Conservation (phyloP, 495 filamentous ascomycete genomes). For the Tuber umbilicatum region DNA sequence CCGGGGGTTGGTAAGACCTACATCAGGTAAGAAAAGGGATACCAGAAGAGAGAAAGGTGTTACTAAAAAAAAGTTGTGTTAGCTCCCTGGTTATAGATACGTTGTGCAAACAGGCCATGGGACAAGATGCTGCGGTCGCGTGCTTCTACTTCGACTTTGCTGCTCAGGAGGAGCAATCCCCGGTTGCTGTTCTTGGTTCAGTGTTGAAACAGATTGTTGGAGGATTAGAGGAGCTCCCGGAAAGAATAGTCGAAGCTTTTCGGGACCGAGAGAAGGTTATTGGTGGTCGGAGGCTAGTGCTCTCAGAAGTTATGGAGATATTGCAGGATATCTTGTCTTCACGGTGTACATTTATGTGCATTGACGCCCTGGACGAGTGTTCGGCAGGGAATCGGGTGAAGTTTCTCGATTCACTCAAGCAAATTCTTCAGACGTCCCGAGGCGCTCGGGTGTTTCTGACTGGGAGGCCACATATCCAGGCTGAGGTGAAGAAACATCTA, state of each 20-base stretch:
- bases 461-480: background rate
- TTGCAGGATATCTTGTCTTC: background rate
- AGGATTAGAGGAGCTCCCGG: background rate
- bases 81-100: background rate
- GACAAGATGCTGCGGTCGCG: background rate
- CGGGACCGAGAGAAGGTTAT: background rate
- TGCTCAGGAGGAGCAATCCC: background rate
- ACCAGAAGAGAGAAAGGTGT: too few relatives aligned
- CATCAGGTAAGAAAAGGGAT: too few relatives aligned
- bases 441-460: background rate
- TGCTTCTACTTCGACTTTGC: background rate
- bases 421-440: background rate
- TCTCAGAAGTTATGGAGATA: background rate
- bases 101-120: background rate
- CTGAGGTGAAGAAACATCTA: background rate
- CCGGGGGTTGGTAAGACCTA: too few relatives aligned
- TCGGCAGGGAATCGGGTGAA: background rate
- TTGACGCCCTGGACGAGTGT: background rate
- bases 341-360: background rate
- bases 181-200: background rate
- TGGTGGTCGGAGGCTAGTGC: background rate
- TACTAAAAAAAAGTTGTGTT: too few relatives aligned
- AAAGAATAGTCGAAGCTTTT: background rate
- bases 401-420: background rate
- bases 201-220: background rate